A percentile compares a stretch with the other conserved stretches of the same genome.
Evolutionary conservation across 108 stramenopile species (phyloP).

Genomic region (Nannochloropsis oceanica): DNA sequence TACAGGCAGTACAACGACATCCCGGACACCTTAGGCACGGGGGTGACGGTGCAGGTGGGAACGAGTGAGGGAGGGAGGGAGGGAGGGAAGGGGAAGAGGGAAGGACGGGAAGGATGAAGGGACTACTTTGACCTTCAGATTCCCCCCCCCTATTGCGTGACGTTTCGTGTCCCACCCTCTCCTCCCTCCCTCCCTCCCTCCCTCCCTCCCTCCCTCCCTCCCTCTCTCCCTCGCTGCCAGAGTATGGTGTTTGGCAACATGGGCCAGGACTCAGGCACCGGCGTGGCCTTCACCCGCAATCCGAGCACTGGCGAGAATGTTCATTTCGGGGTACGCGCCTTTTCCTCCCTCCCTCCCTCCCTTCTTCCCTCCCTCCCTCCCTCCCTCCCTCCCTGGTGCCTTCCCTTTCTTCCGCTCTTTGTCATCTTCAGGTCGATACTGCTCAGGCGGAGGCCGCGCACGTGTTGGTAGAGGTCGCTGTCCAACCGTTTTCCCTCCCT

Average conservation of each 20-base stretch:
- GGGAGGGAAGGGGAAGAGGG: background rate
- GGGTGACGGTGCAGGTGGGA: conserved; percentile 38
- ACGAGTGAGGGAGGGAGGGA: background rate
- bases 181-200: background rate
- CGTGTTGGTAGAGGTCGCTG: too few species aligned
- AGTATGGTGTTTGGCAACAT: conserved; percentile 72
- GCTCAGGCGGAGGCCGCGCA: too few species aligned
- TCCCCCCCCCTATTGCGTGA: too few species aligned
- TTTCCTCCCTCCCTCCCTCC: background rate
- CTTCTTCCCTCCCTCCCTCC: background rate
- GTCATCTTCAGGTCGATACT: too few species aligned
- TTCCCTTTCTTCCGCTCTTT: too few species aligned
- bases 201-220: background rate
- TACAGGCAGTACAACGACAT: conserved; percentile 65
- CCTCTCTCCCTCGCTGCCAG: background rate
- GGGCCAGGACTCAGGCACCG: conserved; percentile 56
- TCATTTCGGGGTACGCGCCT: conserved; percentile 43
- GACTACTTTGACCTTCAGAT: too few species aligned
- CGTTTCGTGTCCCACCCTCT: background rate
- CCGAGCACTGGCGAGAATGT: conserved; percentile 56
- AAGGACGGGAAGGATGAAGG: background rate
- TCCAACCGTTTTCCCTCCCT: too few species aligned
- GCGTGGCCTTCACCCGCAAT: conserved; percentile 64
- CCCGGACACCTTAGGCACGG: conserved; percentile 47
- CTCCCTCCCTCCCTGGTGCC: background rate